Percentiles rank a stretch among this genome's conserved stretches.
phyloP scores from a whole-genome alignment of 129 eudicot species.

The Flaveria linearis region DNA sequence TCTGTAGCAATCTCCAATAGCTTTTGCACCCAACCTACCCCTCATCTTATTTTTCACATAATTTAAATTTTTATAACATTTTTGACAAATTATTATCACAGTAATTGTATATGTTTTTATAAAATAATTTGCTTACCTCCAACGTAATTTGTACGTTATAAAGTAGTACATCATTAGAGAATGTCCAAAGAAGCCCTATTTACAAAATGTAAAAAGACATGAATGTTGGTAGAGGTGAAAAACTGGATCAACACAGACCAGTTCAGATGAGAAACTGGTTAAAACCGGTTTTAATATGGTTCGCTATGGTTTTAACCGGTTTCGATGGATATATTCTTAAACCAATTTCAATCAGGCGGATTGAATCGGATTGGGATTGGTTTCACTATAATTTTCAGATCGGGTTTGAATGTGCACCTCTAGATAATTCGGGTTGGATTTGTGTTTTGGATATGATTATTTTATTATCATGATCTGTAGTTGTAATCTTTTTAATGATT shows the following conservation, averaged over 20 bases:
- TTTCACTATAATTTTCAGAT: too few species aligned
- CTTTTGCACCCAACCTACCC: conserved; percentile 35
- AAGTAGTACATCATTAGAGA: not conserved
- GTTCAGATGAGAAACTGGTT: too few species aligned
- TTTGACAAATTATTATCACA: not conserved
- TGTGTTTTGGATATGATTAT: not conserved
- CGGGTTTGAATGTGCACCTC: too few species aligned
- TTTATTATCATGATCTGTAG: not conserved
- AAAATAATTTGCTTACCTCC: not conserved
- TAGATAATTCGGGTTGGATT: not conserved
- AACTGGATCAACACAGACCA: too few species aligned
- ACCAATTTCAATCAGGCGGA: too few species aligned
- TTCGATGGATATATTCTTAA: too few species aligned
- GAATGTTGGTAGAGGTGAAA: too few species aligned
- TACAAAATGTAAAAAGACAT: not conserved
- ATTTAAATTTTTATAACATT: not conserved
- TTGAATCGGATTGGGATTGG: too few species aligned
- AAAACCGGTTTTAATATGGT: too few species aligned
- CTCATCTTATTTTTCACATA: not conserved
- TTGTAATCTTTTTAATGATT: too few species aligned
- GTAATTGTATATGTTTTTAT: not conserved
- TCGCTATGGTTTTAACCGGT: too few species aligned
- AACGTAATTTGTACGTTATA: not conserved
- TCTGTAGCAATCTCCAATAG: conserved; percentile 47
- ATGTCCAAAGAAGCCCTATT: not conserved